phyloP scores from a whole-genome alignment of 768 basidiomycete genomes.

The Lactarius sp. region DNA sequence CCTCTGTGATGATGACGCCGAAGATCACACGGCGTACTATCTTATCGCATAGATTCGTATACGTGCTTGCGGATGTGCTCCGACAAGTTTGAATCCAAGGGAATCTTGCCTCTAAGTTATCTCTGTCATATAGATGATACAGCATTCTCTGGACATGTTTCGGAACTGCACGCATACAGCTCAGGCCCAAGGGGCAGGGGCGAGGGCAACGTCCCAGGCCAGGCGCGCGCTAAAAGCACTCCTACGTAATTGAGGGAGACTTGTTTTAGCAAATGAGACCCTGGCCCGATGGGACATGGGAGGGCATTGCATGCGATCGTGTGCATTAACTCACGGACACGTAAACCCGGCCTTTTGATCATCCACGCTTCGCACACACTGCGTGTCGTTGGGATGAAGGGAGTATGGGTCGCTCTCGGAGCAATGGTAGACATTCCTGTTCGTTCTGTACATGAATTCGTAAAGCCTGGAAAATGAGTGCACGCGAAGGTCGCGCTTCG shows the following conservation, averaged over 20 bases:
- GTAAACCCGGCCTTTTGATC: not conserved
- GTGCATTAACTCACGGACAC: too few relatives aligned
- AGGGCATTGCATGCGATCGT: too few relatives aligned
- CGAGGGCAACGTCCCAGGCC: not conserved
- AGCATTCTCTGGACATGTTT: not conserved
- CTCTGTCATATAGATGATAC: not conserved
- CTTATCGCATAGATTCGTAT: not conserved
- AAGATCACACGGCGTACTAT: not conserved
- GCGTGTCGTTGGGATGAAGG: not conserved
- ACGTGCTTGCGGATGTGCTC: not conserved
- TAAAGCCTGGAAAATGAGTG: not conserved
- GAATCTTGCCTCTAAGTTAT: not conserved
- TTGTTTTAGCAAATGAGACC: not conserved
- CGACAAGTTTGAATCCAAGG: not conserved
- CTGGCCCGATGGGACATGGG: too few relatives aligned
- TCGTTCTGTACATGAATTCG: conserved; percentile 1
- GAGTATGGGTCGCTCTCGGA: not conserved
- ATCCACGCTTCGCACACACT: not conserved
- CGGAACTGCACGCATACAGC: not conserved
- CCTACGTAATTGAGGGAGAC: not conserved
- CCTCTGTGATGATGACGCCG: not conserved
- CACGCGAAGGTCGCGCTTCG: not conserved
- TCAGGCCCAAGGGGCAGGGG: not conserved
- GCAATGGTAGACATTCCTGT: not conserved
- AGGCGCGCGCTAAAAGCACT: not conserved